Conservation (phyloP, 768 basidiomycete species). For the Pleurotus ostreatus region DNA sequence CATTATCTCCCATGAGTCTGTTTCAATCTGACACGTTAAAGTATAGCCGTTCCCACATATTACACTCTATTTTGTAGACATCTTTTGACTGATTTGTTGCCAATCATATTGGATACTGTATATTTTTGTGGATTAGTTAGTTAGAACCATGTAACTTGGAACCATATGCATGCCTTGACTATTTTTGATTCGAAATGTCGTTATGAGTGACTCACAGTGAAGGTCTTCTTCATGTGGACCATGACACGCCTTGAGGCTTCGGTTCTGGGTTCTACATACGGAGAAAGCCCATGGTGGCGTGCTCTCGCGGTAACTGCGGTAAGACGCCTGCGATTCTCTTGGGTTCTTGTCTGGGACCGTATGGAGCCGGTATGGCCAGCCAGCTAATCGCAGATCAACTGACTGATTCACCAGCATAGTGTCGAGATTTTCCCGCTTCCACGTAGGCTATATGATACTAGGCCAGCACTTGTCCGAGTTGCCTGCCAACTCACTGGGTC, state of each 20-base stretch:
- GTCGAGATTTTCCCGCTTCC: slow-evolving; percentile 6
- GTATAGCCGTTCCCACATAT: slow-evolving; percentile 4
- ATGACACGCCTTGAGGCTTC: background rate
- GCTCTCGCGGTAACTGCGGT: background rate
- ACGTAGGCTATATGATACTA: slow-evolving; percentile 8
- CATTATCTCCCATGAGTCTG: background rate
- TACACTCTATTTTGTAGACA: slow-evolving; percentile 1
- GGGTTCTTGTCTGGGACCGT: background rate
- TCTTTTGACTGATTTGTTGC: background rate
- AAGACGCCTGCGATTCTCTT: background rate
- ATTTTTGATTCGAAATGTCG: background rate
- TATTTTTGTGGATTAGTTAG: background rate
- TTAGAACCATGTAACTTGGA: background rate
- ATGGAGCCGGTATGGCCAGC: slow-evolving; percentile 2
- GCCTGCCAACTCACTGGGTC: slow-evolving; percentile 5
- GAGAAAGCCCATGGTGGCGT: background rate
- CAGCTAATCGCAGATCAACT: slow-evolving; percentile 7
- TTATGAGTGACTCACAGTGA: background rate
- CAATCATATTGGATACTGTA: background rate
- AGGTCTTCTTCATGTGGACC: background rate
- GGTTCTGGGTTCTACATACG: background rate
- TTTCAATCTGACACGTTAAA: slow-evolving; percentile 3
- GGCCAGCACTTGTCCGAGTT: background rate
- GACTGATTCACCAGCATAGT: slow-evolving; percentile 1
- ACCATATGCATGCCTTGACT: background rate